Base-by-base conservation (phyloP, 768 basidiomycete genomes). In the Phaeotremella skinneri region DNA sequence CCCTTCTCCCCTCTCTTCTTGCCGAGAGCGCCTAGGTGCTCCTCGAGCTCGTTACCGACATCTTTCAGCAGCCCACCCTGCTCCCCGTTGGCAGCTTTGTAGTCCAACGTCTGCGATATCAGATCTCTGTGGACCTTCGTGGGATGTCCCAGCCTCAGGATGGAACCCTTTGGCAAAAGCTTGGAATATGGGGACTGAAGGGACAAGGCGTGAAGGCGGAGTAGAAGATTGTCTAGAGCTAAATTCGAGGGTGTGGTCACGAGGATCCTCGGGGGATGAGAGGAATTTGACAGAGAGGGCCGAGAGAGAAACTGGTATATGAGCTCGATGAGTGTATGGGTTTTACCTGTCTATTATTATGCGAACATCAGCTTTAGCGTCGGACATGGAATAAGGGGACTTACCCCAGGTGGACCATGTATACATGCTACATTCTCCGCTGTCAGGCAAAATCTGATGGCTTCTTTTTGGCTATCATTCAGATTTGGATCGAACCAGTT, bases 91-190 rank as follows among this genome's bases (percentile, higher is more conserved):
- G 69, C 58, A 0, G 76, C 73, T 27, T 76, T 74, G n/a, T 74
- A 77, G 56, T 81, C 80, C 41, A 81, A 72, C 1, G 80, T 81
- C 16, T 76, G 58, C 1, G 58, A 32, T 1, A 79, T 67, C 13
- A 83, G 72, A 17, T 71, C 66, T 27, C 85, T 80, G 81, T 96
- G 87, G 0, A 98, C 87, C 25, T 96, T 83, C 0, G 96, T 94
- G 0, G 96, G 96, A 76, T 99, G 96, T 0, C 96, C 96, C 13
- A 99, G 82, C n/a, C 96, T 83, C 0, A 92, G 91, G 87, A 83
- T 70, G 43, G 75, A 52, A 64, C 70, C 50, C 25, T 68, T 58
- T 58, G 79, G 74, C 20, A 78, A 66, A n/a, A 76, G 45, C 0
- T 70, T 60, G 0, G 77, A 60, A 49, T 65, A 69, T 9, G 63